Conservation (phyloP, 106 monocot genomes). For the Amphibolis antarctica region DNA sequence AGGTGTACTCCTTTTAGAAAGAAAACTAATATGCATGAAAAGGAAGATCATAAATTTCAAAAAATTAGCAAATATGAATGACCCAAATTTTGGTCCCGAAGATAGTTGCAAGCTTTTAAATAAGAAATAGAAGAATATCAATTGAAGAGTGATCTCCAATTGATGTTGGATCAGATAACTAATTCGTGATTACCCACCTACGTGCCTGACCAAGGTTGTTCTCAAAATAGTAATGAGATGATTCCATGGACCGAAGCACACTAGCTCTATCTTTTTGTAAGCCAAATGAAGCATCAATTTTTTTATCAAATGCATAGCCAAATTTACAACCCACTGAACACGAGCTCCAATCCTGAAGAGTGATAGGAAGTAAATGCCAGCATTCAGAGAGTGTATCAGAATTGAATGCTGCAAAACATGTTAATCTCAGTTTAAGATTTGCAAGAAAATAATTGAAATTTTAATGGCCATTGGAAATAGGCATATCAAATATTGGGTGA, state of each 20-base stretch:
- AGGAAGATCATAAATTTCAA: no score
- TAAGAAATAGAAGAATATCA: not conserved
- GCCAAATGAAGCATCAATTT: constrained; percentile 59
- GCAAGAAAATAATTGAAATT: no score
- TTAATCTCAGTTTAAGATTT: not conserved
- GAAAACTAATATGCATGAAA: no score
- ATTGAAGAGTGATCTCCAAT: not conserved
- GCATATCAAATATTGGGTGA: no score
- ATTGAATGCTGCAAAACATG: not conserved
- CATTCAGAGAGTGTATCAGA: not conserved
- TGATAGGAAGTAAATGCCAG: not conserved
- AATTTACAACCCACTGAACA: constrained; percentile 83
- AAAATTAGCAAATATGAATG: no score
- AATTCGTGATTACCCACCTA: constrained; percentile 71
- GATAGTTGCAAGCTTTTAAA: no score
- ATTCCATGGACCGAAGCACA: constrained; percentile 81
- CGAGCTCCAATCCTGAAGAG: constrained; percentile 49
- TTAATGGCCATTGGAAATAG: no score
- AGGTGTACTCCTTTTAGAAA: no score
- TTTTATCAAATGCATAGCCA: constrained; percentile 23
- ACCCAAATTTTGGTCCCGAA: no score
- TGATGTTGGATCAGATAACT: not conserved
- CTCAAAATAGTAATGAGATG: constrained; percentile 66
- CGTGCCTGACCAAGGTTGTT: constrained; percentile 64
- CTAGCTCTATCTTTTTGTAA: constrained; percentile 22